Conservation (phyloP, 495 filamentous ascomycete species). For the Penicillium lagena region DNA sequence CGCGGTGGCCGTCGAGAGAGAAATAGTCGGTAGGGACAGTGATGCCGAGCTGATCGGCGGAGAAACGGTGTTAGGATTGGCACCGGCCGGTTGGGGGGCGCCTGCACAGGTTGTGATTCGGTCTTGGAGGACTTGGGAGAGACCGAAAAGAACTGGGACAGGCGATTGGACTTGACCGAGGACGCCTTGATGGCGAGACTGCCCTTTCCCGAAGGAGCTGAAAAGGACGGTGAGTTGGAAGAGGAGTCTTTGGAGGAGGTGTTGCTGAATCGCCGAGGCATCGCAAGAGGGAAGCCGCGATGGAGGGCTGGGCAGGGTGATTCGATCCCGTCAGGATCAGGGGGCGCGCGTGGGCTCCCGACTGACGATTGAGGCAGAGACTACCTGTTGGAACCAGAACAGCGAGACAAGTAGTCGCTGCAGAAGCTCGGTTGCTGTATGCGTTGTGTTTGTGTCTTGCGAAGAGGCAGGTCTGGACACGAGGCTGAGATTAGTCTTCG, state of each 20-base stretch:
- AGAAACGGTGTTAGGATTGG: slow-evolving; percentile 47
- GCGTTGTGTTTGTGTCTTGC: background rate
- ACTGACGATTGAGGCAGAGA: slow-evolving; percentile 15
- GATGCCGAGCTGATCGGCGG: slow-evolving; percentile 63
- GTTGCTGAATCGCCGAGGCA: slow-evolving; percentile 50
- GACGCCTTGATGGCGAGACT: slow-evolving; percentile 42
- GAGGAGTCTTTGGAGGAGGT: slow-evolving; percentile 41
- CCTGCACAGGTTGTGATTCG: slow-evolving; percentile 39
- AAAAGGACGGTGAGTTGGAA: slow-evolving; percentile 35
- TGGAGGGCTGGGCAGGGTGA: slow-evolving; percentile 8
- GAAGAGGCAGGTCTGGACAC: background rate
- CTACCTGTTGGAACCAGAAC: slow-evolving; percentile 5
- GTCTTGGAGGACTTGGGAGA: slow-evolving; percentile 48
- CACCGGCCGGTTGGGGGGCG: slow-evolving; percentile 56
- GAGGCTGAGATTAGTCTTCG: too few species aligned
- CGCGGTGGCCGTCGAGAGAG: slow-evolving; percentile 78
- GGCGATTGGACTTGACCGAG: slow-evolving; percentile 59
- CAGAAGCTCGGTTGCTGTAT: too few species aligned
- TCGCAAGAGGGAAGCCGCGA: slow-evolving; percentile 36
- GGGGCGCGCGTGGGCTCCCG: slow-evolving; percentile 11
- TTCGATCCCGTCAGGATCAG: slow-evolving; percentile 10
- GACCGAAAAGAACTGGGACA: slow-evolving; percentile 52
- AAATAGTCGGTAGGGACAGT: slow-evolving; percentile 84
- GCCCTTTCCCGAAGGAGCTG: slow-evolving; percentile 42
- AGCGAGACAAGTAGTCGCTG: too few species aligned